These are phyloP conservation scores for Tuber aestivum DNA, from an alignment of 495 filamentous ascomycete species.

Conservation along the genomic window DNA sequence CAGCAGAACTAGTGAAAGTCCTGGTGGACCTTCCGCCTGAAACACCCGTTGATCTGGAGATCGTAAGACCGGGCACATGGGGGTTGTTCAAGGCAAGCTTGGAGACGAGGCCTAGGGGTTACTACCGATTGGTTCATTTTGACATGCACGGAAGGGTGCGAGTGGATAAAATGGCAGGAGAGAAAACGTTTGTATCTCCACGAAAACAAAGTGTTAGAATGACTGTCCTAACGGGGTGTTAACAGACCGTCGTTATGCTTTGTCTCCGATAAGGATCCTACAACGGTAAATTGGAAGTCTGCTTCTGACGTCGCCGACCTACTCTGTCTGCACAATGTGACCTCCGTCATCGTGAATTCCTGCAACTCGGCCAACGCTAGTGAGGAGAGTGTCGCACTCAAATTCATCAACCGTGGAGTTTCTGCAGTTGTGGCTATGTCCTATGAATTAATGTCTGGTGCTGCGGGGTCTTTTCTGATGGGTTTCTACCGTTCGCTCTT, in stretches of 20 bases:
- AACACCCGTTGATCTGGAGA: constrained; percentile 25
- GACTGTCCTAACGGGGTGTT: background rate
- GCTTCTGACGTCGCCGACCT: constrained; percentile 20
- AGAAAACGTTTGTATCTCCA: background rate
- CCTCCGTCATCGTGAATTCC: constrained; percentile 23
- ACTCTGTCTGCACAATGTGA: constrained; percentile 11
- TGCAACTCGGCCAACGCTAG: constrained; percentile 9
- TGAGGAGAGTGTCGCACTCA: constrained; percentile 18
- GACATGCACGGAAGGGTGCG: constrained; percentile 23
- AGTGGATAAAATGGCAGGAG: constrained; percentile 6
- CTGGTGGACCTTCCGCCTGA: constrained; percentile 16
- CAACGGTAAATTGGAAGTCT: constrained; percentile 18
- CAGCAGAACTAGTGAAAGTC: background rate
- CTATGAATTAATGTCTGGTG: constrained; percentile 13
- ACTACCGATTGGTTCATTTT: constrained; percentile 28
- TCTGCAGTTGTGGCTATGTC: constrained; percentile 24
- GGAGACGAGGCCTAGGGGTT: constrained; percentile 10
- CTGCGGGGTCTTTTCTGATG: constrained; percentile 20
- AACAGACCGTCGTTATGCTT: constrained; percentile 8
- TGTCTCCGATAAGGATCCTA: constrained; percentile 19
- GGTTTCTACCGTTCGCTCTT: constrained; percentile 22
- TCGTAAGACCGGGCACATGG: constrained; percentile 31
- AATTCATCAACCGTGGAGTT: constrained; percentile 13
- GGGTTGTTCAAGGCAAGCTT: constrained; percentile 16
- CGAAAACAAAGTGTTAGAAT: background rate